phyloP scores from a whole-genome alignment of 345 rosid genomes.

The Pelargonium nanum region DNA sequence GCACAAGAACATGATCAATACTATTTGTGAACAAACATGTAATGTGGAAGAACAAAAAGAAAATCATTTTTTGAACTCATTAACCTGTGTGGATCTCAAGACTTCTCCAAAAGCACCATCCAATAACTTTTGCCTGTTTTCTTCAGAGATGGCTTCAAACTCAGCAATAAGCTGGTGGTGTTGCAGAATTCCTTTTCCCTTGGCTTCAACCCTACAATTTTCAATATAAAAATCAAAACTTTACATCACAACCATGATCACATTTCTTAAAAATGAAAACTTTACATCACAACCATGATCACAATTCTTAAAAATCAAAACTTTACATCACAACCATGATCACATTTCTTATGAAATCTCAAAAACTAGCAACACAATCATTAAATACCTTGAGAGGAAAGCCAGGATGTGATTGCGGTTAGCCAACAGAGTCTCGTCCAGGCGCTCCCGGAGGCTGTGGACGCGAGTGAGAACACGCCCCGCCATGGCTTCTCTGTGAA shows the following conservation, averaged over 20 bases:
- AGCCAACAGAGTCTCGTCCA: slow-evolving; percentile 58
- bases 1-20: background rate
- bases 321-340: too few relatives aligned
- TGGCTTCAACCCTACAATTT: slow-evolving; percentile 57
- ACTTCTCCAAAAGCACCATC: slow-evolving; percentile 58
- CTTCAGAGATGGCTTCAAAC: slow-evolving; percentile 55
- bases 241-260: too few relatives aligned
- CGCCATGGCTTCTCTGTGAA: slow-evolving; percentile 37
- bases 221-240: too few relatives aligned
- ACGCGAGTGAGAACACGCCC: slow-evolving; percentile 45
- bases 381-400: slow-evolving; percentile 54
- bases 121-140: slow-evolving; percentile 36
- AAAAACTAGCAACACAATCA: background rate
- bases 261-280: too few relatives aligned
- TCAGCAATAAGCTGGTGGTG: slow-evolving; percentile 66
- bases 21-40: background rate
- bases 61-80: background rate
- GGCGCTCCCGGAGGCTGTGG: slow-evolving; percentile 64
- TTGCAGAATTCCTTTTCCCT: slow-evolving; percentile 76
- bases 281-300: too few relatives aligned
- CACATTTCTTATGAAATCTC: too few relatives aligned
- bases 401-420: slow-evolving; percentile 60
- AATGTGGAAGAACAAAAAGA: background rate
- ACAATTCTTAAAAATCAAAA: too few relatives aligned
- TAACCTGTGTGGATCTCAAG: slow-evolving; percentile 60